Evolutionary conservation across 2,329 filamentous ascomycete genomes (phyloP).

Genomic region (Monosporascus sp.): DNA sequence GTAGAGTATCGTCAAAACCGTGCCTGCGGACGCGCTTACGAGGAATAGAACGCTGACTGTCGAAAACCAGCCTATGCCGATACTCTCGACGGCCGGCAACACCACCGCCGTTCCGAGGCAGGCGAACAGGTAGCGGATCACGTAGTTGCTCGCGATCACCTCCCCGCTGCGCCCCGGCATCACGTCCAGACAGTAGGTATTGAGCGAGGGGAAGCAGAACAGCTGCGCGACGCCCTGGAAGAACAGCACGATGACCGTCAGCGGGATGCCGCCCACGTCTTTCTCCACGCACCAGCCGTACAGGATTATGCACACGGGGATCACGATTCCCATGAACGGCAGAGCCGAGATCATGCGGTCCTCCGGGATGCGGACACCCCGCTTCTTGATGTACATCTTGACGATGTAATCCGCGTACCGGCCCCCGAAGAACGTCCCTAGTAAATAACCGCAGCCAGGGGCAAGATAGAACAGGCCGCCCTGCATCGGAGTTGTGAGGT

Average conservation of each 20-base stretch:
- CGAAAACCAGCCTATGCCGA: conserved; percentile 78
- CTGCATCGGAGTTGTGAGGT: conserved; percentile 56
- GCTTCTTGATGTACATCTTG: conserved; percentile 33
- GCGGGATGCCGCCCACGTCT: conserved; percentile 45
- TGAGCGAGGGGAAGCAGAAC: conserved; percentile 70
- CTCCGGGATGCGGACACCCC: conserved; percentile 60
- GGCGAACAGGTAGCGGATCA: conserved; percentile 70
- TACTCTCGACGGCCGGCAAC: conserved; percentile 65
- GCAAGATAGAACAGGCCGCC: conserved; percentile 66
- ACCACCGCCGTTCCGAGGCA: conserved; percentile 67
- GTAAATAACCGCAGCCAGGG: conserved; percentile 60
- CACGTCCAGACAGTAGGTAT: conserved; percentile 79
- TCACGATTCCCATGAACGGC: conserved; percentile 54
- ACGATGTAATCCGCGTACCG: conserved; percentile 36
- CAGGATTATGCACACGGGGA: conserved; percentile 61
- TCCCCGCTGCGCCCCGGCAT: conserved; percentile 68
- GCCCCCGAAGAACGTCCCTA: conserved; percentile 62
- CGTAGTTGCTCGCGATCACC: conserved; percentile 76
- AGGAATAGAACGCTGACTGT: conserved; percentile 62
- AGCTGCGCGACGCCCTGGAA: conserved; percentile 69
- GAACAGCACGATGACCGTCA: conserved; percentile 71
- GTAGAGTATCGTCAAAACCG: conserved; percentile 43
- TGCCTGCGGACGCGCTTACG: conserved; percentile 36
- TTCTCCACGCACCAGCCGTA: conserved; percentile 52
- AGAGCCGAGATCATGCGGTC: conserved; percentile 61